Percentiles rank a stretch among this genome's conserved stretches.
Conservation (phyloP, 805 yeast genomes). For the Priceomyces melissophilus region DNA sequence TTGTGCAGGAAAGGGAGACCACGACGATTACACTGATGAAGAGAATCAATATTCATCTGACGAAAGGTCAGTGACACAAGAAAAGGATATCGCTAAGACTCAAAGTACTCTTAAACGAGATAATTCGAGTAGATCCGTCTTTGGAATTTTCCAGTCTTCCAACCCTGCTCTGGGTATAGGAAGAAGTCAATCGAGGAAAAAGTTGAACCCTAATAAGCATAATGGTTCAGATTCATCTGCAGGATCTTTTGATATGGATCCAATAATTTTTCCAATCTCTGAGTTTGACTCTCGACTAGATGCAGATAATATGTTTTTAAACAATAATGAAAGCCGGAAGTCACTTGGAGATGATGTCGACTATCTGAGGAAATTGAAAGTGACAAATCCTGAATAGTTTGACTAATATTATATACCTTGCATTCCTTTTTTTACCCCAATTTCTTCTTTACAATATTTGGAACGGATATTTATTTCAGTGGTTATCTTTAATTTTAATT, state of each 20-base stretch:
- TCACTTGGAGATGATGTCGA: conserved; percentile 33
- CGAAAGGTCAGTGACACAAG: conserved; percentile 20
- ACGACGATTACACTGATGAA: conserved; percentile 34
- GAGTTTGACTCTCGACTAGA: conserved; percentile 26
- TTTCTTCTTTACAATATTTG: too few relatives aligned
- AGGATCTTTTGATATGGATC: conserved; percentile 1
- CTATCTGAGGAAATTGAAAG: conserved; percentile 29
- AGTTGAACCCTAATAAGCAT: conserved; percentile 16
- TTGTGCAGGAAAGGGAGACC: conserved; percentile 14
- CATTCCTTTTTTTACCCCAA: too few relatives aligned
- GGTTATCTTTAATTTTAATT: too few relatives aligned
- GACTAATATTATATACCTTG: not conserved
- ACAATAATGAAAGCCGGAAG: conserved; percentile 22
- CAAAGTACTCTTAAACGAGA: conserved; percentile 24
- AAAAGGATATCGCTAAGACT: conserved; percentile 12
- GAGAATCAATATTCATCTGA: conserved; percentile 37
- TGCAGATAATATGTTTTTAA: conserved; percentile 24
- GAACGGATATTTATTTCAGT: too few relatives aligned
- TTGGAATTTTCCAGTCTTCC: conserved; percentile 20
- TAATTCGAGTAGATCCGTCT: conserved; percentile 33
- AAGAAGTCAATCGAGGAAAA: conserved; percentile 30
- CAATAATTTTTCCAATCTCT: conserved; percentile 32
- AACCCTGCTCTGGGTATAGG: conserved; percentile 14
- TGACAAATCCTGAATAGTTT: conserved; percentile 21
- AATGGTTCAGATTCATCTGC: conserved; percentile 7